Percentiles rank a stretch among this genome's conserved stretches.
These are phyloP conservation scores for Eucalyptus pauciflora DNA, from an alignment of 345 rosid species.

Conservation along the genomic window DNA sequence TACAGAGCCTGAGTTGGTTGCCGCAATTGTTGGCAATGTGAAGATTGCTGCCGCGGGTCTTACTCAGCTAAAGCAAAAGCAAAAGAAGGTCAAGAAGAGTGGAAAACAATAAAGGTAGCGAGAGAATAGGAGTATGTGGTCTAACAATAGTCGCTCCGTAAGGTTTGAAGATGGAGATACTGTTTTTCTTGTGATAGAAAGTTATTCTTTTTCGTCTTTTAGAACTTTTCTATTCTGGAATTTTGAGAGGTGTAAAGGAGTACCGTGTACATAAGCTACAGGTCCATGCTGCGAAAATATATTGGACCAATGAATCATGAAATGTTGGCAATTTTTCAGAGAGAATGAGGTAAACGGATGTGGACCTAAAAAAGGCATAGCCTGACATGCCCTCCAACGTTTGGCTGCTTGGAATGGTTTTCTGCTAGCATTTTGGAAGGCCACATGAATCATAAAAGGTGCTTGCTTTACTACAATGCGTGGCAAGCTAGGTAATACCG, in stretches of 20 bases:
- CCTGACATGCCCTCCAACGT: not conserved
- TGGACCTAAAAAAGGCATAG: not conserved
- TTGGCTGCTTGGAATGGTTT: not conserved
- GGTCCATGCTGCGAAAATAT: not conserved
- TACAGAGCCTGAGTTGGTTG: conserved; percentile 86
- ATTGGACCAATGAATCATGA: not conserved
- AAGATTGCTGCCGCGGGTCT: conserved; percentile 92
- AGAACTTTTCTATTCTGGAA: not conserved
- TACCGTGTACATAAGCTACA: not conserved
- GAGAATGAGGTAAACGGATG: not conserved
- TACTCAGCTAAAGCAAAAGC: conserved; percentile 91
- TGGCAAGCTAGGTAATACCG: too few species aligned
- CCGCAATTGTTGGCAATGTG: conserved; percentile 82
- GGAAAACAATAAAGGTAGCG: not conserved
- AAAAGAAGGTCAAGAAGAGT: conserved; percentile 76
- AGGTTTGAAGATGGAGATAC: not conserved
- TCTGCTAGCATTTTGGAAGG: not conserved
- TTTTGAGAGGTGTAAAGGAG: not conserved
- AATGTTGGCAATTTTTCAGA: not conserved
- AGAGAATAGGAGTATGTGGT: not conserved
- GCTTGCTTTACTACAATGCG: not conserved
- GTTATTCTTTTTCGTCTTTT: not conserved
- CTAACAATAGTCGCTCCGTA: not conserved
- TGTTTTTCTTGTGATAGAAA: not conserved
- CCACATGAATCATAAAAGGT: not conserved